phyloP scores from a whole-genome alignment of 108 stramenopile species.

The Skeletonema menzelii region DNA sequence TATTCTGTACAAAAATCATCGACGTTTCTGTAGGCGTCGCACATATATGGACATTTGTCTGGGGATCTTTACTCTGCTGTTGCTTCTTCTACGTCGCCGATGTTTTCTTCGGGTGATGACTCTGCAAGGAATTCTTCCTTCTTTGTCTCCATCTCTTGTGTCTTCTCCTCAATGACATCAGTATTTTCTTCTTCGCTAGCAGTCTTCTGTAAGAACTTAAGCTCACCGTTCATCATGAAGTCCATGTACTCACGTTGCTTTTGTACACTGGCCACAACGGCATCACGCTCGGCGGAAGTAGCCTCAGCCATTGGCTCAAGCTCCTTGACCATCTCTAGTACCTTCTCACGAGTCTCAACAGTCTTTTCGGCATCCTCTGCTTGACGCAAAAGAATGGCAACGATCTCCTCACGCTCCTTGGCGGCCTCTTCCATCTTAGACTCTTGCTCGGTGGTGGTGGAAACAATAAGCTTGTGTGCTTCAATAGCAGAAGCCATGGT shows the following conservation, averaged over 20 bases:
- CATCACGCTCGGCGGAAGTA: conserved; percentile 47
- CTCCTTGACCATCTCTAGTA: conserved; percentile 49
- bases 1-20: not conserved
- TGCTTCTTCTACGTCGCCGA: not conserved
- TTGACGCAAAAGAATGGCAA: conserved; percentile 53
- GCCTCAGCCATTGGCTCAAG: conserved; percentile 48
- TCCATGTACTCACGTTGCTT: conserved; percentile 57
- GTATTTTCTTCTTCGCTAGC: conserved; percentile 44
- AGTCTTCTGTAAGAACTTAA: conserved; percentile 47
- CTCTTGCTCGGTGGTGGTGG: conserved; percentile 54
- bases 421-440: conserved; percentile 49
- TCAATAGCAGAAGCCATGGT: conserved; percentile 49
- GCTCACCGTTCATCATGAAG: conserved; percentile 50
- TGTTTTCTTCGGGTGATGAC: not conserved
- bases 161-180: conserved; percentile 19
- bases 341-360: conserved; percentile 40
- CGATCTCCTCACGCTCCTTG: conserved; percentile 60
- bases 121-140: conserved; percentile 20
- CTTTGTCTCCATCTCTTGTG: conserved; percentile 26
- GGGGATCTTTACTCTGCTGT: not conserved
- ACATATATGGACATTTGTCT: not conserved
- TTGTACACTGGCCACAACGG: conserved; percentile 50
- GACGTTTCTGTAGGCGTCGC: not conserved
- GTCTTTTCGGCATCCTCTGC: conserved; percentile 54
- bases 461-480: conserved; percentile 53